Evolutionary conservation across 352 stramenopile genomes (phyloP).

Genomic region (Pythium brassicae): DNA sequence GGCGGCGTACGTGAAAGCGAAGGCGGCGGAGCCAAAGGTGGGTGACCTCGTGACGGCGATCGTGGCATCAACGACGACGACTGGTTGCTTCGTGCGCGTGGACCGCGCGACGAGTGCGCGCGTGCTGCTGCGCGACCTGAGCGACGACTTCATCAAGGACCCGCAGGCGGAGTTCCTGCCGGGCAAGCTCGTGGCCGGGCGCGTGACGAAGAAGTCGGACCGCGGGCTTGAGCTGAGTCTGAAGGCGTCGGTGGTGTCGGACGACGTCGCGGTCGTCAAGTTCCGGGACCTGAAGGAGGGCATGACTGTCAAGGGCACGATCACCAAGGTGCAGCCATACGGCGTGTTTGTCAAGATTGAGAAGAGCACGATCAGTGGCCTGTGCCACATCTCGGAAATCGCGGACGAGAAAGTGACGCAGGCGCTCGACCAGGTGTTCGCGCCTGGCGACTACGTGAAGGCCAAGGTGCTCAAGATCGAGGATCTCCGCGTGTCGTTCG

Average conservation of each 20-base stretch:
- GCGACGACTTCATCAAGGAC: conserved; percentile 93
- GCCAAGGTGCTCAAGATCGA: conserved; percentile 96
- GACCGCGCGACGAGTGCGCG: conserved; percentile 83
- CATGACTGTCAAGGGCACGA: conserved; percentile 92
- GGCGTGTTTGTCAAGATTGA: conserved; percentile 96
- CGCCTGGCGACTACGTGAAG: conserved; percentile 95
- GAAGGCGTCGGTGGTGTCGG: conserved; percentile 91
- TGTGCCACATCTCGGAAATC: conserved; percentile 96
- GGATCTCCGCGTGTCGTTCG: conserved; percentile 89
- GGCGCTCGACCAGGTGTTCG: conserved; percentile 90
- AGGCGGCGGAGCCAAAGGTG: conserved; percentile 30
- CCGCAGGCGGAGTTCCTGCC: conserved; percentile 84
- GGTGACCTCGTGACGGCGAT: conserved; percentile 89
- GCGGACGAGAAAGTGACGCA: conserved; percentile 94
- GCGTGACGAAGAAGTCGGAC: conserved; percentile 87
- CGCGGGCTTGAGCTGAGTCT: conserved; percentile 91
- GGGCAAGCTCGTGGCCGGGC: conserved; percentile 93
- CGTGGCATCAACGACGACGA: conserved; percentile 89
- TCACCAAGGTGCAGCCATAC: conserved; percentile 94
- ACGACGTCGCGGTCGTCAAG: conserved; percentile 78
- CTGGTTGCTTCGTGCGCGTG: conserved; percentile 93
- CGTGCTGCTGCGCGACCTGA: conserved; percentile 94
- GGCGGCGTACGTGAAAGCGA: conserved; percentile 47
- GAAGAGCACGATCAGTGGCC: conserved; percentile 92
- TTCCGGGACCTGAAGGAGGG: conserved; percentile 89